Conservation (phyloP, 257 asterid species). For the Forsythia viridissima region DNA sequence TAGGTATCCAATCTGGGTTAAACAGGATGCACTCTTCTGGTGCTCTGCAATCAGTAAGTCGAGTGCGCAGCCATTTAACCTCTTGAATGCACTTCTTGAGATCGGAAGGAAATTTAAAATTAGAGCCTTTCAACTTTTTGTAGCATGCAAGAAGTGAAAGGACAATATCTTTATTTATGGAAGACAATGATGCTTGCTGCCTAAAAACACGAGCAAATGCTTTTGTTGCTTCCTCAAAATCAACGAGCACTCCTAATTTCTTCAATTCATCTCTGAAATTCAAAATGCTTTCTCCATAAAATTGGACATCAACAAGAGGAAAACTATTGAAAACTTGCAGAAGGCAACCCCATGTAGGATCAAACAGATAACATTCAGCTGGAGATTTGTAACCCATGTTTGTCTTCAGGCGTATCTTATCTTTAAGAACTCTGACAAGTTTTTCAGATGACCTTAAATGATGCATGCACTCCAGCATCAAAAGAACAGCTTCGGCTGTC, state of each 20-base stretch:
- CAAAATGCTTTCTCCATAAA: slow-evolving; percentile 22
- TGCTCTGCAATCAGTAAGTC: slow-evolving; percentile 25
- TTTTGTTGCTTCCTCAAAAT: slow-evolving; percentile 24
- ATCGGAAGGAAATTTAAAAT: neutral
- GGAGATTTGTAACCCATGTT: slow-evolving; percentile 27
- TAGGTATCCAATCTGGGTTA: slow-evolving; percentile 28
- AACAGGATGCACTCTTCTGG: slow-evolving; percentile 37
- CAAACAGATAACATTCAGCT: slow-evolving; percentile 29
- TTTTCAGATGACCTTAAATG: slow-evolving; percentile 6
- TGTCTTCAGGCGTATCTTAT: slow-evolving; percentile 27
- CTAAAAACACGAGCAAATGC: slow-evolving; percentile 25
- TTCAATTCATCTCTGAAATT: slow-evolving; percentile 19
- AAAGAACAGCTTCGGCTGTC: slow-evolving; percentile 25
- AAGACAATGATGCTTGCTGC: slow-evolving; percentile 22
- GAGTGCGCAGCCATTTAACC: slow-evolving; percentile 33
- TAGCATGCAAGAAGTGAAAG: slow-evolving; percentile 29
- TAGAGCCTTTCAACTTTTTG: slow-evolving; percentile 6
- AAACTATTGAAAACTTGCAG: slow-evolving; percentile 31
- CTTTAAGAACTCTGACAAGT: slow-evolving; percentile 21
- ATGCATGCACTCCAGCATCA: slow-evolving; percentile 26
- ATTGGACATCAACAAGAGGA: slow-evolving; percentile 30
- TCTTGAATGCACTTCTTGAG: slow-evolving; percentile 26
- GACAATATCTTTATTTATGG: slow-evolving; percentile 20
- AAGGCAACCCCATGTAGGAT: slow-evolving; percentile 40
- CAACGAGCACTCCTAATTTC: slow-evolving; percentile 24